A percentile compares a stretch with the other conserved stretches of the same genome.
phyloP scores from a whole-genome alignment of 2,329 filamentous ascomycete species.

The Penicillium sclerotigenum region DNA sequence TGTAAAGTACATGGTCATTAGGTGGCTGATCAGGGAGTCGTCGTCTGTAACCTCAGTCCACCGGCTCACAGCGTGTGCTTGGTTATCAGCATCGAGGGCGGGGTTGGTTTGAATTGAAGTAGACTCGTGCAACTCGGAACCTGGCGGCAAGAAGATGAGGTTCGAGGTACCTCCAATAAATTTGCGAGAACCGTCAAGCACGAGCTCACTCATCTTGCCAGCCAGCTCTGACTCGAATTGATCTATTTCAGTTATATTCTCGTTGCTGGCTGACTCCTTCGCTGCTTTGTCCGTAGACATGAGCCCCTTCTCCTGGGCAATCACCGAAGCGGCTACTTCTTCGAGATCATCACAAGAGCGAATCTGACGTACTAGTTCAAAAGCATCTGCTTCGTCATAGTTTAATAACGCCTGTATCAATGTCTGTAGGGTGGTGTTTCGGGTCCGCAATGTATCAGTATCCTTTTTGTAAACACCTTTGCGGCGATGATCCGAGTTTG shows the following conservation, averaged over 20 bases:
- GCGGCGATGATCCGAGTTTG: conserved; percentile 89
- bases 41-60: conserved; percentile 89
- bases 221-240: conserved; percentile 75
- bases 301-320: conserved; percentile 51
- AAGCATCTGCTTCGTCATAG: conserved; percentile 80
- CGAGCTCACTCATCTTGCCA: conserved; percentile 87
- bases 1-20: conserved; percentile 96
- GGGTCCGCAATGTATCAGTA: conserved; percentile 80
- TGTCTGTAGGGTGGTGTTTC: conserved; percentile 84
- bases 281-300: conserved; percentile 38
- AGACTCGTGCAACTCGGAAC: conserved; percentile 46
- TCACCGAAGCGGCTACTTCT: conserved; percentile 59
- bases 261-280: conserved; percentile 32
- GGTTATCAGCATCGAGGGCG: conserved; percentile 51
- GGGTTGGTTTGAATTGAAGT: conserved; percentile 42
- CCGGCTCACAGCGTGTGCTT: conserved; percentile 67
- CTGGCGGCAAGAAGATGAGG: conserved; percentile 70
- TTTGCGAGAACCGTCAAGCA: conserved; percentile 79
- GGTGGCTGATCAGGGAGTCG: conserved; percentile 72
- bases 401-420: conserved; percentile 90
- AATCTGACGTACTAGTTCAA: conserved; percentile 77
- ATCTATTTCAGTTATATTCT: conserved; percentile 41
- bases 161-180: conserved; percentile 95
- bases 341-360: conserved; percentile 77
- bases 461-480: conserved; percentile 98